Conservation (phyloP, 768 basidiomycete species). For the Dendrothele bispora region DNA sequence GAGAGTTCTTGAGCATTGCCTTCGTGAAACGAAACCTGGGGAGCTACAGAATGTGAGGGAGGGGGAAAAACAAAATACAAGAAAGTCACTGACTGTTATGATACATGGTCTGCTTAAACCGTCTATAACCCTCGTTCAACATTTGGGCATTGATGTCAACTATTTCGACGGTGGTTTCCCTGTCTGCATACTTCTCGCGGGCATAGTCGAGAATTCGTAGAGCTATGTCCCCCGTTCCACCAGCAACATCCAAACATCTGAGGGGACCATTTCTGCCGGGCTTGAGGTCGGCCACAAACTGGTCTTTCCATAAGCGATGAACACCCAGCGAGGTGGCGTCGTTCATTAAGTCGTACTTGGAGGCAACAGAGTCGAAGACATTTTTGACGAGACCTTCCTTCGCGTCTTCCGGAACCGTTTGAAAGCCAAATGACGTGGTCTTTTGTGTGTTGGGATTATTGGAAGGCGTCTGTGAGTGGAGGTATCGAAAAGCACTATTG, state of each 20-base stretch:
- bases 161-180: constrained; percentile 86
- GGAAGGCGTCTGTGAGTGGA: constrained; percentile 20
- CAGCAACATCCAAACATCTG: constrained; percentile 93
- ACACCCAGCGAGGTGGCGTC: constrained; percentile 97
- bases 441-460: constrained; percentile 18
- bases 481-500: constrained; percentile 1
- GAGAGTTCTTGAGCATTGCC: constrained; percentile 88
- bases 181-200: constrained; percentile 83
- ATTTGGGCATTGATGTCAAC: constrained; percentile 96
- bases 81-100: constrained; percentile 73
- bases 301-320: constrained; percentile 96
- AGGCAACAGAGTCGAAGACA: constrained; percentile 95
- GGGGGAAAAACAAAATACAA: background rate
- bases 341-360: constrained; percentile 97
- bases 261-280: constrained; percentile 75
- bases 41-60: constrained; percentile 49
- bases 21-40: constrained; percentile 90
- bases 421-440: constrained; percentile 92
- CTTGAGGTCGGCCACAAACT: constrained; percentile 71
- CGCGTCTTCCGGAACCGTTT: constrained; percentile 77
- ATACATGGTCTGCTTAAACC: constrained; percentile 98
- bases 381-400: constrained; percentile 91
- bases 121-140: constrained; percentile 86
- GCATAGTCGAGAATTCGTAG: constrained; percentile 90
- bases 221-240: constrained; percentile 97